phyloP scores from a whole-genome alignment of 2,329 filamentous ascomycete genomes.

The Colletotrichum sp. region DNA sequence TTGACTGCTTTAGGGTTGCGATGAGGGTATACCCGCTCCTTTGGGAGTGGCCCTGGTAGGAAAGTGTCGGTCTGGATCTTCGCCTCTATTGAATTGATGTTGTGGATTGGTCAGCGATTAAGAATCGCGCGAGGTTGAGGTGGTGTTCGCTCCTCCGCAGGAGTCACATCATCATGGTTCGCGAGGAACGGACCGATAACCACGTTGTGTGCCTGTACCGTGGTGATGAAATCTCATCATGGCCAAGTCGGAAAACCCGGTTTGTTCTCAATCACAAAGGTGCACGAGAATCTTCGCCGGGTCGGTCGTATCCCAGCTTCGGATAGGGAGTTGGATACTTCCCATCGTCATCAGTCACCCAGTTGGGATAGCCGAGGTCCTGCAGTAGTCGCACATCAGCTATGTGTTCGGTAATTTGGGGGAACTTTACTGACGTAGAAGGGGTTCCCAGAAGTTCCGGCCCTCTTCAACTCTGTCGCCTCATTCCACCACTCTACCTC shows the following conservation, averaged over 20 bases:
- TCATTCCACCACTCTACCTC: constrained; percentile 10
- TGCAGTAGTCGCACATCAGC: background rate
- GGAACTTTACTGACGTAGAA: background rate
- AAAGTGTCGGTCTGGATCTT: background rate
- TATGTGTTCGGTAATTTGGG: fast-evolving
- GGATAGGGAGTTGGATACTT: constrained; percentile 2
- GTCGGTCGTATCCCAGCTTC: background rate
- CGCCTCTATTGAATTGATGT: background rate
- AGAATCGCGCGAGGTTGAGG: background rate
- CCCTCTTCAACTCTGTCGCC: background rate
- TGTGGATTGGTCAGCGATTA: background rate
- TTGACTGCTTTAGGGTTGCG: background rate
- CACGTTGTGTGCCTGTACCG: background rate
- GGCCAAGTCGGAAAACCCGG: background rate
- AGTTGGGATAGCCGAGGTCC: constrained; percentile 4
- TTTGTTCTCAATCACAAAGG: background rate
- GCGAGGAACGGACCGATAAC: background rate
- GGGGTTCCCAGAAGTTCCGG: background rate
- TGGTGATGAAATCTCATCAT: background rate
- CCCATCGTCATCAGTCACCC: background rate
- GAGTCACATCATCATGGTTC: background rate
- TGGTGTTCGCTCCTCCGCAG: background rate
- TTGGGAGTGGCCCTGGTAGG: background rate
- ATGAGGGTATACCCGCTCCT: background rate
- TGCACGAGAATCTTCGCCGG: background rate